phyloP scores from a whole-genome alignment of 768 basidiomycete species.

The Lactifluus hygrophoroides region DNA sequence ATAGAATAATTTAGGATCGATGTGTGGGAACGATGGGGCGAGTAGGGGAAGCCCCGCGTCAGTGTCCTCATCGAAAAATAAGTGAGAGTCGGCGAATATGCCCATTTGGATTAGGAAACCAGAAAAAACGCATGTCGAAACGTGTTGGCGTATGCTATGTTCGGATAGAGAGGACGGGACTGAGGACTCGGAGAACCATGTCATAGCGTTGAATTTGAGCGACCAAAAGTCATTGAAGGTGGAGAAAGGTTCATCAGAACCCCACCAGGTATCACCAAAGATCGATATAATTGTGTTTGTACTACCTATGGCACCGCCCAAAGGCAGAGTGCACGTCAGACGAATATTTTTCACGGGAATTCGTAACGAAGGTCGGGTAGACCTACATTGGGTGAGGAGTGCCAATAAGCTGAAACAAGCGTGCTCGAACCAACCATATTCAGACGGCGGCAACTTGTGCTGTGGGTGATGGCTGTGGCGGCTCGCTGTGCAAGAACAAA shows the following conservation, averaged over 20 bases:
- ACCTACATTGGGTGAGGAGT: conserved; percentile 9
- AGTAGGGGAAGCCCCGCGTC: neutral
- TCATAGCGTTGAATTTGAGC: too few species aligned
- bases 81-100: neutral
- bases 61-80: neutral
- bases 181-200: too few species aligned
- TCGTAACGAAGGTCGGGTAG: neutral
- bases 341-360: too few species aligned
- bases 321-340: neutral
- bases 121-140: neutral
- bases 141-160: too few species aligned
- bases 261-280: neutral
- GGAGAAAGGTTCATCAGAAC: too few species aligned
- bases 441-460: neutral
- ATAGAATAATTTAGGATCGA: neutral
- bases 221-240: neutral
- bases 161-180: too few species aligned
- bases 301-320: neutral
- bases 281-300: neutral
- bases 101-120: neutral
- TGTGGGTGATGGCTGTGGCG: too few species aligned
- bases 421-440: neutral
- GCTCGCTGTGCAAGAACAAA: neutral
- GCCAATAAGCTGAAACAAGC: conserved; percentile 2
- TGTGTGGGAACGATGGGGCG: neutral